A percentile compares a stretch with the other conserved stretches of the same genome.
These are phyloP conservation scores for Colletotrichum brevisporum DNA, from an alignment of 2,329 filamentous ascomycete species.

Conservation along the genomic window DNA sequence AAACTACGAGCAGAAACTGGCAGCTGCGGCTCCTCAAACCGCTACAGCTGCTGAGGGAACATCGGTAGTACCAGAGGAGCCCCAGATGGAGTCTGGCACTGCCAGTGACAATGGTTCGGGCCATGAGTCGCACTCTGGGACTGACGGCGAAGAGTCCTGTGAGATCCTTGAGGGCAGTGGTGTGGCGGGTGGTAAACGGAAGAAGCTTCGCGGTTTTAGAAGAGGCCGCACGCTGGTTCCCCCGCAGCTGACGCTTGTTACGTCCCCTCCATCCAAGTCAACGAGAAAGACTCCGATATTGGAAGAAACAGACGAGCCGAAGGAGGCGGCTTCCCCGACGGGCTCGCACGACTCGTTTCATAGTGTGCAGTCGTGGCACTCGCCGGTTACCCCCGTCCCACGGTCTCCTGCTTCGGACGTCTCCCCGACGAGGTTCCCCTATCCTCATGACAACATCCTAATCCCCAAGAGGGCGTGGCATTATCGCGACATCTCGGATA, in stretches of 20 bases:
- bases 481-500: slow-evolving; percentile 50
- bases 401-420: slow-evolving; percentile 61
- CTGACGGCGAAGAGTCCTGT: slow-evolving; percentile 22
- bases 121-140: slow-evolving; percentile 25
- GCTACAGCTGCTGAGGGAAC: neutral
- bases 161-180: slow-evolving; percentile 51
- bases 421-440: slow-evolving; percentile 51
- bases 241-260: slow-evolving; percentile 49
- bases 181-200: slow-evolving; percentile 49
- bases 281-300: slow-evolving; percentile 35
- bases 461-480: slow-evolving; percentile 50
- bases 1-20: slow-evolving; percentile 39
- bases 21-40: slow-evolving; percentile 12
- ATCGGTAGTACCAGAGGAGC: neutral
- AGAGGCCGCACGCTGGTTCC: slow-evolving; percentile 47
- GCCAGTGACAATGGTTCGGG: slow-evolving; percentile 4
- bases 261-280: slow-evolving; percentile 56
- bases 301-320: slow-evolving; percentile 40
- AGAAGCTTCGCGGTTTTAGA: slow-evolving; percentile 49
- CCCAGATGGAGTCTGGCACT: neutral
- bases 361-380: slow-evolving; percentile 67
- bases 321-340: slow-evolving; percentile 58
- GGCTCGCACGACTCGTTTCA: slow-evolving; percentile 68
- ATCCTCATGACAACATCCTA: slow-evolving; percentile 56
- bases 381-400: slow-evolving; percentile 58